Percentiles rank a stretch among this genome's conserved stretches.
Evolutionary conservation across 2,329 filamentous ascomycete genomes (phyloP).

Genomic region (Exophiala aquamarina): DNA sequence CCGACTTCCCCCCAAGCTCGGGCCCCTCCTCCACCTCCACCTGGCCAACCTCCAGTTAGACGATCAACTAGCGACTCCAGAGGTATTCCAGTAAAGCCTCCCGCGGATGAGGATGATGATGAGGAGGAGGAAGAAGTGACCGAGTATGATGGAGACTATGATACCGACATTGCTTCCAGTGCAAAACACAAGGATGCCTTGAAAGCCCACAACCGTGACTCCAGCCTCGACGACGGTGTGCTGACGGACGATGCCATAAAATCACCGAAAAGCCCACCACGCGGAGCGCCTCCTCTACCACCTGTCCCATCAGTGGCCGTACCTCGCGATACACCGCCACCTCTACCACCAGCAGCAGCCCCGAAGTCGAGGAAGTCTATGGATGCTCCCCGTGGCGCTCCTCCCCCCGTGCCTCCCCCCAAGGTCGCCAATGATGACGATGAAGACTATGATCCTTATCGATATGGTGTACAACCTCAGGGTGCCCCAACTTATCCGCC

Average conservation of each 20-base stretch:
- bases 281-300: conserved; percentile 52
- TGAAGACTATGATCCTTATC: conserved; percentile 52
- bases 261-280: conserved; percentile 43
- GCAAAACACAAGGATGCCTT: conserved; percentile 92
- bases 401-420: conserved; percentile 59
- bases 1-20: conserved; percentile 48
- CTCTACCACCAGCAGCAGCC: conserved; percentile 64
- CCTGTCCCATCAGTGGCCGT: conserved; percentile 58
- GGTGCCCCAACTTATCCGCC: conserved; percentile 32
- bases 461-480: conserved; percentile 44
- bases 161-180: conserved; percentile 93
- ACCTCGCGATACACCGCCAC: conserved; percentile 61
- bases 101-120: conserved; percentile 55
- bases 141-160: conserved; percentile 96
- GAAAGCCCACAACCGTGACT: conserved; percentile 75
- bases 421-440: conserved; percentile 54
- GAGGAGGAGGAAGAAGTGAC: conserved; percentile 80
- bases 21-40: conserved; percentile 63
- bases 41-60: conserved; percentile 53
- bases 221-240: conserved; percentile 68
- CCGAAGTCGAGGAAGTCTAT: conserved; percentile 62
- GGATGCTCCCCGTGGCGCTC: conserved; percentile 69
- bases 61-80: conserved; percentile 60
- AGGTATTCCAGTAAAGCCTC: conserved; percentile 28
- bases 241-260: conserved; percentile 56